These are phyloP conservation scores for Sphaerulina musiva DNA, from an alignment of 2,329 filamentous ascomycete genomes.

Conservation along the genomic window DNA sequence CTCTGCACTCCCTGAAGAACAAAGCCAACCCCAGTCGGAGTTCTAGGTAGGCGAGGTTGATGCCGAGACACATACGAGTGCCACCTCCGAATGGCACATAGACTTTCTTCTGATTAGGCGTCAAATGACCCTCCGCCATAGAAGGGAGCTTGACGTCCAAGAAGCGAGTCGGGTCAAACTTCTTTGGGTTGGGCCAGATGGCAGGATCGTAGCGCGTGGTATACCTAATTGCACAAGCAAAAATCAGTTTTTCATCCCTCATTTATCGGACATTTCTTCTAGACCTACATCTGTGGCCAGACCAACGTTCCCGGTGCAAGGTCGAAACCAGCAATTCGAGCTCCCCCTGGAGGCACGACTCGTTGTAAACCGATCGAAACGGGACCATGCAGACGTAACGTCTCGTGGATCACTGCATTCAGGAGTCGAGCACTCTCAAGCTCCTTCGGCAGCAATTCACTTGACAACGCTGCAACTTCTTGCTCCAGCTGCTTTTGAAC, in stretches of 20 bases:
- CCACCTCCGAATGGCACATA: constrained; percentile 21
- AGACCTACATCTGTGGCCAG: constrained; percentile 18
- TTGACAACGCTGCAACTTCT: constrained; percentile 21
- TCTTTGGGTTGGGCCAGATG: constrained; percentile 16
- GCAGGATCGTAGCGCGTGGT: constrained; percentile 17
- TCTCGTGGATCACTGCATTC: constrained; percentile 38
- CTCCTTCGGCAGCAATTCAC: constrained; percentile 24
- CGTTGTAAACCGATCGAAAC: constrained; percentile 36
- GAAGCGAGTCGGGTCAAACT: constrained; percentile 16
- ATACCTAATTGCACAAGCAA: constrained; percentile 7
- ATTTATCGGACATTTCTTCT: background rate
- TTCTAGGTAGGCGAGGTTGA: constrained; percentile 21
- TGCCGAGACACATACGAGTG: constrained; percentile 18
- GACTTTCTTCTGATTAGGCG: constrained; percentile 17
- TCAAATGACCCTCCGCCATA: constrained; percentile 16
- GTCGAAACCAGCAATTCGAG: constrained; percentile 16
- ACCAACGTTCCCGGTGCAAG: constrained; percentile 17
- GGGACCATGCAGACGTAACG: constrained; percentile 33
- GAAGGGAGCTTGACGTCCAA: constrained; percentile 17
- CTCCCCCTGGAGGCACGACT: constrained; percentile 34
- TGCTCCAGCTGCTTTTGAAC: constrained; percentile 20
- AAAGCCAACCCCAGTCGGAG: constrained; percentile 18
- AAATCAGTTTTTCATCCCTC: background rate
- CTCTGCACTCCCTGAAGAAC: constrained; percentile 23
- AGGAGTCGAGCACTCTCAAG: constrained; percentile 31